Evolutionary conservation across 2,329 filamentous ascomycete genomes (phyloP).

Genomic region (Samsoniella hepiali): DNA sequence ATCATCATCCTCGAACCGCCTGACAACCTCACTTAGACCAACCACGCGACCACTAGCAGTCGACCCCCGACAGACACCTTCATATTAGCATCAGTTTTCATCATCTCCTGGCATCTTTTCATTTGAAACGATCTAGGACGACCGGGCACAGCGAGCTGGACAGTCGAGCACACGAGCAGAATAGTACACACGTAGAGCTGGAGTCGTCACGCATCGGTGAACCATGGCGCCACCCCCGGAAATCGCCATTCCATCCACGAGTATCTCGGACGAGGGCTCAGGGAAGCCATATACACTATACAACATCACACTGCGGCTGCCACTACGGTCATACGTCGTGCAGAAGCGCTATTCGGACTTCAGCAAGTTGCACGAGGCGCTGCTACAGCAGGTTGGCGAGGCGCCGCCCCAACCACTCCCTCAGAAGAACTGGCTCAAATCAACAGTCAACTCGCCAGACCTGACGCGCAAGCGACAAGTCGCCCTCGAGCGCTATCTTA

Average conservation of each 20-base stretch:
- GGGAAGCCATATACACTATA: slow-evolving; percentile 72
- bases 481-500: slow-evolving; percentile 68
- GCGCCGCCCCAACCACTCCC: slow-evolving; percentile 68
- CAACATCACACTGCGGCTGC: slow-evolving; percentile 73
- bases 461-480: slow-evolving; percentile 68
- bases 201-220: slow-evolving; percentile 3
- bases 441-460: slow-evolving; percentile 65
- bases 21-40: slow-evolving; percentile 16
- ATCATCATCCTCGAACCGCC: slow-evolving; percentile 15
- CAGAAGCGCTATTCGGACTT: slow-evolving; percentile 86
- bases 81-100: not conserved
- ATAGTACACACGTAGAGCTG: not conserved
- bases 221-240: slow-evolving; percentile 63
- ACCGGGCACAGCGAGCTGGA: not conserved
- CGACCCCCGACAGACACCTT: not conserved
- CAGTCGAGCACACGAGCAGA: slow-evolving; percentile 2
- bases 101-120: not conserved
- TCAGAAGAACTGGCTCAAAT: slow-evolving; percentile 72
- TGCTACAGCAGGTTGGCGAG: slow-evolving; percentile 57
- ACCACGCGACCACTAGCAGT: slow-evolving; percentile 16
- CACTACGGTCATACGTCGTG: slow-evolving; percentile 70
- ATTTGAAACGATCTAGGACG: not conserved
- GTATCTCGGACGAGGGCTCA: slow-evolving; percentile 46
- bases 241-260: slow-evolving; percentile 66
- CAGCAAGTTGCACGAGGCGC: slow-evolving; percentile 58